Base-by-base conservation (phyloP, 768 basidiomycete species). In the Nidula microcarpa region DNA sequence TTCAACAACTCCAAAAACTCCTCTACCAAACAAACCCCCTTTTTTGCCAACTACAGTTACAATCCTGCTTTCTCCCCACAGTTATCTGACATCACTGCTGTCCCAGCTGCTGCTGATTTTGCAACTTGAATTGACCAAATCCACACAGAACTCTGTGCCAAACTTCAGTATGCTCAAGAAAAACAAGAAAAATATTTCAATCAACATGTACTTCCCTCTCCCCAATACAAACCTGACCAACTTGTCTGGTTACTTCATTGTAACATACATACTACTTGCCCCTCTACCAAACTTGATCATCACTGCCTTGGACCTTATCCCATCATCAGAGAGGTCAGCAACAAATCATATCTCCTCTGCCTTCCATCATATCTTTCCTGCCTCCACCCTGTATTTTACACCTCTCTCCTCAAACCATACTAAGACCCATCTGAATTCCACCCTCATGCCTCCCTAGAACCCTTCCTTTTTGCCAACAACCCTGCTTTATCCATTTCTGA, bases 211-310 rank as follows among this genome's bases (percentile, higher is more conserved):
- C 23, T 60, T 2, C 64, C 65, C 2, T 53, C 61, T 1, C 74
- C 70, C 0, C 41, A 63, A 5, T 67, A 68, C 53, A n/a, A 68
- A 43, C 57, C 55, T 5, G 72, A 61, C 43, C 58, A 74, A n/a
- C 56, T 65, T 1, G 71, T 76, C 14, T 76, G 72, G 70, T 55
- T 76, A 4, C 61, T 72, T 1, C 58, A 60, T 9, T 60, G 59
- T n/a, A 69, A 77, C 55, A 72, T 77, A 57, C 64, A 62, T 17
- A 76, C 75, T 7, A 71, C 64, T n/a, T 60, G 71, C 11, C 74
- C 74, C 2, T 69, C 71, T 2, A 49, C 61, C 34, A 78, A 78
- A 56, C 71, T 78, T 37, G 67, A 70, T 36, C 60, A 70, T 49
- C 56, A 60, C 10, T 7, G 32, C 49, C 39, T 54, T 35, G 58